These are phyloP conservation scores for Kwoniella sp. DNA, from an alignment of 768 basidiomycete species.

Conservation along the genomic window DNA sequence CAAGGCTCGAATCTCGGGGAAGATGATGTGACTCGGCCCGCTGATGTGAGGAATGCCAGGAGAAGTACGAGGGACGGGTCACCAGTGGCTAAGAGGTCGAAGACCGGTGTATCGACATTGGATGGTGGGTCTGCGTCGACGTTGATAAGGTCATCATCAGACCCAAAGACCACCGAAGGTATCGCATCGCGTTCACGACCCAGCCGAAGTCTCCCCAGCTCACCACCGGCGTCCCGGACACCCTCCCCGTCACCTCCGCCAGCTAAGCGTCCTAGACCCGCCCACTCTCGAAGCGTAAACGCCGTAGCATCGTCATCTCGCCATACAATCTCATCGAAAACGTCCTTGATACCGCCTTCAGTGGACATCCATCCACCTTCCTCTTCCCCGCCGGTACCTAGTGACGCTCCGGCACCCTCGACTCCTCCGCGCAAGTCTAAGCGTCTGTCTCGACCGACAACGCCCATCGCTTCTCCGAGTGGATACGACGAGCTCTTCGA, in stretches of 20 bases:
- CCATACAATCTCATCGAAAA: background rate
- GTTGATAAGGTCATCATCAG: no score
- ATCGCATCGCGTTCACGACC: background rate
- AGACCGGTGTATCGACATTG: background rate
- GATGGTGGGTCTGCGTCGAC: background rate
- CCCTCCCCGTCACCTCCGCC: conserved; percentile 24
- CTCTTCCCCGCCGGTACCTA: conserved; percentile 14
- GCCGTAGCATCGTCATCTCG: background rate
- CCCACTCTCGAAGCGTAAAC: background rate
- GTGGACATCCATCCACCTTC: conserved; percentile 17
- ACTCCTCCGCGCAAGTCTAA: conserved; percentile 14
- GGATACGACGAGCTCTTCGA: conserved; percentile 33
- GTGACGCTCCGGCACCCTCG: conserved; percentile 14
- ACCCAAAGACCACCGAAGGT: background rate
- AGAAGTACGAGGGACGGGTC: conserved; percentile 9
- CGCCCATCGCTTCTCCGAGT: conserved; percentile 30
- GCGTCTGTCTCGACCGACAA: conserved; percentile 15
- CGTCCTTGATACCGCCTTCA: background rate
- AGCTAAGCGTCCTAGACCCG: conserved; percentile 11
- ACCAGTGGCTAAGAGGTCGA: conserved; percentile 3
- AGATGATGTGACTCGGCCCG: no score
- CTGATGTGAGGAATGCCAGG: conserved; percentile 1
- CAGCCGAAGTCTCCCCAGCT: background rate
- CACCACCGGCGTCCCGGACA: conserved; percentile 16
- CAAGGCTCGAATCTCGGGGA: background rate